A percentile compares a stretch with the other conserved stretches of the same genome.
These are phyloP conservation scores for Crithidia bombi DNA, from an alignment of 208 protist genomes.

Conservation along the genomic window DNA sequence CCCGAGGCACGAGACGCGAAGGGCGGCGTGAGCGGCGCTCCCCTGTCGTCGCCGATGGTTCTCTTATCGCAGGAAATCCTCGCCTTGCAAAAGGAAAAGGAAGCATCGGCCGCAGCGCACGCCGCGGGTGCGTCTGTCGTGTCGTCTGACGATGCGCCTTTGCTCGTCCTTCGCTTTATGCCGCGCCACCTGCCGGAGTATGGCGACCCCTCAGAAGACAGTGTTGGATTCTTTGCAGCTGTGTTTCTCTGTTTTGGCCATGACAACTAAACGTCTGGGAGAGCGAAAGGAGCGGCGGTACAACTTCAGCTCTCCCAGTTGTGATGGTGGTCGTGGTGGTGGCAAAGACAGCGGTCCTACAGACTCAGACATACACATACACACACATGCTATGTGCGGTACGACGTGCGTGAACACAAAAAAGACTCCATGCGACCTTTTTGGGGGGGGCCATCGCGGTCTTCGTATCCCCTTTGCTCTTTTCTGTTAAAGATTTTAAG, in stretches of 20 bases:
- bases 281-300: too few relatives aligned
- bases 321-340: not conserved
- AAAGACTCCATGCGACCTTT: too few relatives aligned
- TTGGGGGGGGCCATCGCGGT: too few relatives aligned
- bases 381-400: not conserved
- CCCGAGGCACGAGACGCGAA: not conserved
- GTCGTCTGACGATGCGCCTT: constrained; percentile 15
- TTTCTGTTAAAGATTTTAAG: too few relatives aligned
- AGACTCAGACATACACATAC: too few relatives aligned
- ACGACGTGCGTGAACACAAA: not conserved
- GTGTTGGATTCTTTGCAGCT: constrained; percentile 72
- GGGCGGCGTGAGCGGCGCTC: too few relatives aligned
- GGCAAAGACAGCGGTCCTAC: too few relatives aligned
- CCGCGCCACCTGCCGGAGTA: constrained; percentile 21
- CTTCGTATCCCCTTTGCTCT: too few relatives aligned
- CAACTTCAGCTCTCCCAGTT: too few relatives aligned
- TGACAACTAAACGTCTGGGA: constrained; percentile 13
- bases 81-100: constrained; percentile 28
- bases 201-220: constrained; percentile 31
- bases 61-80: constrained; percentile 40
- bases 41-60: not conserved
- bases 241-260: constrained; percentile 43
- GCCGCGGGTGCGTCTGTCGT: not conserved
- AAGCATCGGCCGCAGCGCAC: constrained; percentile 8
- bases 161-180: constrained; percentile 67